A percentile compares a stretch with the other conserved stretches of the same genome.
phyloP scores from a whole-genome alignment of 768 basidiomycete genomes.

The Trametes sanguinea region DNA sequence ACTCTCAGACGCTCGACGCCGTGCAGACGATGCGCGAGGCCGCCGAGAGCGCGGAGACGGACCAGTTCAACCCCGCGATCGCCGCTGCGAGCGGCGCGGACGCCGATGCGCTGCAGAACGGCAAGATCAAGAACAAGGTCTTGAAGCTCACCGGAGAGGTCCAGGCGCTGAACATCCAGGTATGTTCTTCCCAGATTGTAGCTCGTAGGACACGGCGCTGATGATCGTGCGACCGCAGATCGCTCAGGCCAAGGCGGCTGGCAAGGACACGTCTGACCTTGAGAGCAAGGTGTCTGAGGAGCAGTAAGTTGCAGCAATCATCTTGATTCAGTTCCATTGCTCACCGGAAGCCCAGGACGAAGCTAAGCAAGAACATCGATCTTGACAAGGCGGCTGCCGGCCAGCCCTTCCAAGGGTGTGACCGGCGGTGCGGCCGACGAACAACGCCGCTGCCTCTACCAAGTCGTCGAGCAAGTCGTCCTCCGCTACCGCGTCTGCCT shows the following conservation, averaged over 20 bases:
- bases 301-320: constrained; percentile 21
- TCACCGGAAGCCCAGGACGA: constrained; percentile 21
- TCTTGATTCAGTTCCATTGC: too few species aligned
- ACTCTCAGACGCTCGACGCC: constrained; percentile 28
- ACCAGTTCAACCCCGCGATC: constrained; percentile 40
- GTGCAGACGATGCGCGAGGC: constrained; percentile 39
- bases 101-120: constrained; percentile 38
- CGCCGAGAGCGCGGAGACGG: constrained; percentile 42
- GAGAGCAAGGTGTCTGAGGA: constrained; percentile 33
- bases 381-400: too few species aligned
- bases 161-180: constrained; percentile 40
- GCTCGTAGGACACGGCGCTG: not conserved
- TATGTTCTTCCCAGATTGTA: constrained; percentile 1
- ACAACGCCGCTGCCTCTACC: not conserved
- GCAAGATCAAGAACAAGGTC: constrained; percentile 50
- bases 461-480: constrained; percentile 23
- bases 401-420: too few species aligned
- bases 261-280: constrained; percentile 32
- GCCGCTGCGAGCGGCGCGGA: constrained; percentile 37
- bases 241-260: constrained; percentile 38
- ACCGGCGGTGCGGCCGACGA: not conserved
- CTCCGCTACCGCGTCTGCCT: constrained; percentile 8
- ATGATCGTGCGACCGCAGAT: constrained; percentile 26
- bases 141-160: constrained; percentile 43
- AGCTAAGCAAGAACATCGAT: constrained; percentile 25